Conservation (phyloP, 176 grass and related monocot genomes). For the Carex myosuroides region DNA sequence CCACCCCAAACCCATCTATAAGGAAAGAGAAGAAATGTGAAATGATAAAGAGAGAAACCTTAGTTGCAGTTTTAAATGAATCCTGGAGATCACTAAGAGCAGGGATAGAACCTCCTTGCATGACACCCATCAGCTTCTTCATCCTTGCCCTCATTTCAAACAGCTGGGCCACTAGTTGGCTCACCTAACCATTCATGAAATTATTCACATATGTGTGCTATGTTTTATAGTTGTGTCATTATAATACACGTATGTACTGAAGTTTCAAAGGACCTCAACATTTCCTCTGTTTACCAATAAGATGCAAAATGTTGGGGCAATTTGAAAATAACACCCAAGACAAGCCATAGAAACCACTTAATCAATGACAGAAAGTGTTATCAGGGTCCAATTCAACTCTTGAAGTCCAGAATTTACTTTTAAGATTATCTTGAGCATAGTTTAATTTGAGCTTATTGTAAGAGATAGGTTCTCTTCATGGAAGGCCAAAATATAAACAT, state of each 20-base stretch:
- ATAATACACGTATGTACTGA: not conserved
- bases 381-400: not conserved
- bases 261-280: not conserved
- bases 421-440: not conserved
- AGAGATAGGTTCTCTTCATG: not conserved
- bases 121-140: slow-evolving; percentile 94
- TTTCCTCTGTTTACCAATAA: not conserved
- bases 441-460: not conserved
- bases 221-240: not conserved
- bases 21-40: not conserved
- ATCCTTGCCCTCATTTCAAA: slow-evolving; percentile 84
- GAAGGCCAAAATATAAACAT: not conserved
- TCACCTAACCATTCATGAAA: slow-evolving; percentile 45
- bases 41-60: slow-evolving; percentile 32
- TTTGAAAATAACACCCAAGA: not conserved
- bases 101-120: slow-evolving; percentile 65
- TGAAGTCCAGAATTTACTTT: not conserved
- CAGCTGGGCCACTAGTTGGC: slow-evolving; percentile 79
- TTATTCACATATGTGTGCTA: not conserved
- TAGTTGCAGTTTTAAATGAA: slow-evolving; percentile 61
- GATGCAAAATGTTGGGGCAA: not conserved
- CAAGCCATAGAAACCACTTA: not conserved
- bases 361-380: not conserved
- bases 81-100: slow-evolving; percentile 66
- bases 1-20: not conserved